Conservation (phyloP, 495 filamentous ascomycete genomes). For the Glonium stellatum region DNA sequence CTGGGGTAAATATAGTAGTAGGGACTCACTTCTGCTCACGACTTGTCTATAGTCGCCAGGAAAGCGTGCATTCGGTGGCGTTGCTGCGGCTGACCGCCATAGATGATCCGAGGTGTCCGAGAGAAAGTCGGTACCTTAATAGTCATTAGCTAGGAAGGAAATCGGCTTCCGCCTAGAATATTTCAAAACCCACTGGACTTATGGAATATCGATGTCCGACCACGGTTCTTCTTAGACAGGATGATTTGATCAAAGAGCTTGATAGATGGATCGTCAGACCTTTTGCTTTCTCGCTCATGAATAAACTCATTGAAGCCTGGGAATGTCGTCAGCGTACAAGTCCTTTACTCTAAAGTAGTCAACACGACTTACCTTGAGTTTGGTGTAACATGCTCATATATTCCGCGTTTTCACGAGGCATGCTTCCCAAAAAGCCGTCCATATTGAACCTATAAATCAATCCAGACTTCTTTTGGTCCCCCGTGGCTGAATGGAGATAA, state of each 20-base stretch:
- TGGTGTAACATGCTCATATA: slow-evolving; percentile 83
- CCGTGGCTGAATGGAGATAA: slow-evolving; percentile 63
- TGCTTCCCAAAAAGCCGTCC: slow-evolving; percentile 82
- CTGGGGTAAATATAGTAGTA: too few relatives aligned
- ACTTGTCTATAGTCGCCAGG: slow-evolving; percentile 58
- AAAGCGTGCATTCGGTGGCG: slow-evolving; percentile 64
- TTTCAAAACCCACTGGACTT: slow-evolving; percentile 29
- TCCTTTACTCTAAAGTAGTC: background rate
- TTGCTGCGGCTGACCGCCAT: slow-evolving; percentile 83
- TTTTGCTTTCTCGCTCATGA: slow-evolving; percentile 71
- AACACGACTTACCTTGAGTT: slow-evolving; percentile 66
- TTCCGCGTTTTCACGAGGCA: slow-evolving; percentile 84
- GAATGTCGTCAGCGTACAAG: background rate
- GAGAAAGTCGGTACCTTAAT: slow-evolving; percentile 61
- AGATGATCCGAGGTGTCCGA: slow-evolving; percentile 83
- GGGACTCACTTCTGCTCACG: slow-evolving; percentile 50
- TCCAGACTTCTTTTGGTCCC: slow-evolving; percentile 79
- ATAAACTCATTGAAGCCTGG: slow-evolving; percentile 94
- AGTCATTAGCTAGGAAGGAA: slow-evolving; percentile 38
- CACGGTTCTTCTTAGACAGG: slow-evolving; percentile 85
- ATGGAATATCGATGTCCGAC: slow-evolving; percentile 43
- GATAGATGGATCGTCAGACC: slow-evolving; percentile 59
- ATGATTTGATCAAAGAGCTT: slow-evolving; percentile 94
- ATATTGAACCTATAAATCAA: slow-evolving; percentile 90
- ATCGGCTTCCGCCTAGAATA: background rate